Base-by-base conservation (phyloP, 768 basidiomycete genomes). In the Agrocybe pediades region DNA sequence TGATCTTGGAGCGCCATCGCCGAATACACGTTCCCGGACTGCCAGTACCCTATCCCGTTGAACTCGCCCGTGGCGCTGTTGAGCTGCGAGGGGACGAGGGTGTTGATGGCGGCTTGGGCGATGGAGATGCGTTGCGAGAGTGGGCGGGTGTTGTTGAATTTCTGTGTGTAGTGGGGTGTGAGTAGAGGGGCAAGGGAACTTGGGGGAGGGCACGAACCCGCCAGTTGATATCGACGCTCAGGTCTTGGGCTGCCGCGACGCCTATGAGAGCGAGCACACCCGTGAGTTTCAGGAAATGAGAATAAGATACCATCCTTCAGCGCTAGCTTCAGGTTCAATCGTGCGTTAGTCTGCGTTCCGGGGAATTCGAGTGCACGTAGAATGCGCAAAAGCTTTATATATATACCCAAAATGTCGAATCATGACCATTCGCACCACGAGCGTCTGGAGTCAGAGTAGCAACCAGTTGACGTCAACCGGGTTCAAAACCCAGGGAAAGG, bases 1-100 rank as follows among this genome's bases (percentile, higher is more conserved):
- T 68, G 61, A 54, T 81, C 80, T 30, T 77, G 74, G 42, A 80
- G 79, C 1, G 78, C 80, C 67, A 78, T 70, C n/a, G 73, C 74
- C 16, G 80, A 77, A 65, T 71, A 78, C 9, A 74, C 79, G 46
- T 82, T 83, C 1, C 70, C 82, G 20, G 77, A 68, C 58, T 82
- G 79, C 81, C 82, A 82, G 53, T 72, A 82, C 33, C 78, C 73
- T 36, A 83, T 74, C 6, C 75, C 81, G 17, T 53, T 51, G 40
- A 58, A 57, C 42, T 56, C 48, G 2, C 48, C 57, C 24, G 48
- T 41, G 56, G 60, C 64, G 5, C 68, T 53, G 39, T 73, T 67
- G 36, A 75, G 61, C 36, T 73, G 71, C 7, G 73, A 8, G 1
- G 20, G 70, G 0, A 69, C 47, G 29, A 81, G 74, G 8, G 64